These are phyloP conservation scores for Ziziphus jujuba DNA, from an alignment of 306 rosid species.

Conservation along the genomic window DNA sequence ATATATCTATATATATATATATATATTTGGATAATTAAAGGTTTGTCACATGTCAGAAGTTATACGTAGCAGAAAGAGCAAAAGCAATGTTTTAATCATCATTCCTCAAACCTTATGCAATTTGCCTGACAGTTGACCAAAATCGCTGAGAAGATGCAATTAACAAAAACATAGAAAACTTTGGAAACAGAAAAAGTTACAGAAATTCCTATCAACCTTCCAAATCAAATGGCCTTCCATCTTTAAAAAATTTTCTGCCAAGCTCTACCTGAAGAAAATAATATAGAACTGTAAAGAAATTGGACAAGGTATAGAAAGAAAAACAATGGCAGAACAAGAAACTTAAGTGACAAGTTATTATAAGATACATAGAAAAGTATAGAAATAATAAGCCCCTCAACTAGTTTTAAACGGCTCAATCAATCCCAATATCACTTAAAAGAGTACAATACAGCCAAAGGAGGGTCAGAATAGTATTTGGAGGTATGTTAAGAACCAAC, in stretches of 20 bases:
- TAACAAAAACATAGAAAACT: slow-evolving; percentile 11
- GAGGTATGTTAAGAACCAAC: too few species aligned
- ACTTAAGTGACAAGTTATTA: neutral
- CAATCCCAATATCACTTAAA: neutral
- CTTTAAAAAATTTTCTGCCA: slow-evolving; percentile 73
- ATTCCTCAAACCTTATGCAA: neutral
- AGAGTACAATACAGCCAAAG: too few species aligned
- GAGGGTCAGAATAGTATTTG: too few species aligned
- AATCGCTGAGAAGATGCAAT: neutral
- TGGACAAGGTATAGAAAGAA: neutral
- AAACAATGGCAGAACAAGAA: neutral
- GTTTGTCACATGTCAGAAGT: neutral
- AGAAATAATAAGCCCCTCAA: neutral
- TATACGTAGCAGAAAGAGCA: neutral
- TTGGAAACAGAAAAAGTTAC: slow-evolving; percentile 6
- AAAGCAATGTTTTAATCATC: neutral
- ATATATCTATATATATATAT: too few species aligned
- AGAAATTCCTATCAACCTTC: slow-evolving; percentile 60
- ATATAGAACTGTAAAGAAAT: slow-evolving; percentile 12
- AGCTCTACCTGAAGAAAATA: slow-evolving; percentile 66
- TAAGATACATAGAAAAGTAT: neutral
- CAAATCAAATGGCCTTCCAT: slow-evolving; percentile 77
- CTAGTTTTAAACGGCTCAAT: too few species aligned
- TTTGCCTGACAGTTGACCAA: neutral
- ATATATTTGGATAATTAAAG: neutral